These are phyloP conservation scores for Suillus bovinus DNA, from an alignment of 768 basidiomycete species.

Conservation along the genomic window DNA sequence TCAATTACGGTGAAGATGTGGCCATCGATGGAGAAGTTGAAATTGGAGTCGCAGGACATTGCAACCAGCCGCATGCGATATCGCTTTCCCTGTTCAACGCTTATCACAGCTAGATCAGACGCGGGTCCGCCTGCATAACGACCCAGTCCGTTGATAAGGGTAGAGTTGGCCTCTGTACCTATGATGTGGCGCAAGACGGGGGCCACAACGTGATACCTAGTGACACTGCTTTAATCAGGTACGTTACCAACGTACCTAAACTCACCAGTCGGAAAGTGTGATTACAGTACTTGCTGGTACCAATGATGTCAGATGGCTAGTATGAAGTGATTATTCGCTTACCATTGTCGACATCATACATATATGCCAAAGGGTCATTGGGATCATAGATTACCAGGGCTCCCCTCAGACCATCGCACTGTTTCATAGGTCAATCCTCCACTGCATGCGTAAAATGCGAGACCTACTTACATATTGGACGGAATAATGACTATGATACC, in stretches of 20 bases:
- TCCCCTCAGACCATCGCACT: conserved; percentile 27
- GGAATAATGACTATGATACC: conserved; percentile 39
- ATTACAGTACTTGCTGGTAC: conserved; percentile 40
- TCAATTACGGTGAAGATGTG: conserved; percentile 49
- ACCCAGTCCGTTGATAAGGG: conserved; percentile 43
- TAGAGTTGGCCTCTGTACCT: conserved; percentile 25
- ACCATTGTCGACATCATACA: conserved; percentile 50
- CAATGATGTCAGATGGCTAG: neutral
- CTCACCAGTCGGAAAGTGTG: conserved; percentile 41
- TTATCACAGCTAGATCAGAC: conserved; percentile 36
- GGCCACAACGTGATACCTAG: conserved; percentile 19
- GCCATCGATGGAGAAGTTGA: conserved; percentile 45
- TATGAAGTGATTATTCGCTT: neutral
- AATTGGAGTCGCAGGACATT: conserved; percentile 44
- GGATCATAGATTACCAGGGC: conserved; percentile 43
- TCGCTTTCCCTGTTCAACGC: conserved; percentile 30
- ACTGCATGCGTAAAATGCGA: neutral
- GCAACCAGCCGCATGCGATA: conserved; percentile 40
- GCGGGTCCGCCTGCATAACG: conserved; percentile 35
- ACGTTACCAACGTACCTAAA: neutral
- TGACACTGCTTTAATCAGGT: neutral
- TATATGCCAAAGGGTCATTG: conserved; percentile 34
- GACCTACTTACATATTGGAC: conserved; percentile 36
- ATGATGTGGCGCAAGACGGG: conserved; percentile 25
- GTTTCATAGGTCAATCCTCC: neutral